Evolutionary conservation across 805 yeast species (phyloP).

Genomic region (Saccharomyces kudriavzevii): DNA sequence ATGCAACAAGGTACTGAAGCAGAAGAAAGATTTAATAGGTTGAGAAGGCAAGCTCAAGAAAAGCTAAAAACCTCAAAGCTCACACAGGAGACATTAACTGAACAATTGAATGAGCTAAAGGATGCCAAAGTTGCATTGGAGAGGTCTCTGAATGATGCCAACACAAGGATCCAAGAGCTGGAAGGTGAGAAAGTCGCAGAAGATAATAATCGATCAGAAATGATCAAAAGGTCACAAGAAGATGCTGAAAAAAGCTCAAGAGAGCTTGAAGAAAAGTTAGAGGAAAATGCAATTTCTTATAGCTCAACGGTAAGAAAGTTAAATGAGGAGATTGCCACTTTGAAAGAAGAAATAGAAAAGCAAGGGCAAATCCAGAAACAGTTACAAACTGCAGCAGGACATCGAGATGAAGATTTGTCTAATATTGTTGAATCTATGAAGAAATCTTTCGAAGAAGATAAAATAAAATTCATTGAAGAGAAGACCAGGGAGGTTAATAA

Average conservation of each 20-base stretch:
- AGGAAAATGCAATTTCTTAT: constrained; percentile 6
- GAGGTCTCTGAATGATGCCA: constrained; percentile 7
- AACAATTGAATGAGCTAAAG: constrained; percentile 29
- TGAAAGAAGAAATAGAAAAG: constrained; percentile 17
- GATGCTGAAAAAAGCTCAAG: constrained; percentile 15
- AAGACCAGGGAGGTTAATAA: constrained; percentile 9
- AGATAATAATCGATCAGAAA: not conserved
- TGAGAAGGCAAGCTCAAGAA: constrained; percentile 32
- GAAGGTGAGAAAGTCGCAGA: not conserved
- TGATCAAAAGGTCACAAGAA: constrained; percentile 13
- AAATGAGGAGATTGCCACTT: constrained; percentile 8
- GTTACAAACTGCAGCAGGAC: constrained; percentile 9
- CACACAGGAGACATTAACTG: constrained; percentile 34
- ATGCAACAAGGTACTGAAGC: constrained; percentile 28
- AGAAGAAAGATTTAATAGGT: constrained; percentile 26
- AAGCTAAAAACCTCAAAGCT: constrained; percentile 25
- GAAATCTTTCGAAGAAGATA: constrained; percentile 12
- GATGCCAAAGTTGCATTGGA: constrained; percentile 32
- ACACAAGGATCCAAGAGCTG: not conserved
- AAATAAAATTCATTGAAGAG: constrained; percentile 3
- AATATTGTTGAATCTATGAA: constrained; percentile 24
- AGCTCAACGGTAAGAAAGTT: constrained; percentile 4
- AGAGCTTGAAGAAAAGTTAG: constrained; percentile 11
- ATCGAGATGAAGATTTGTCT: constrained; percentile 23
- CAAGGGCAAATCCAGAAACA: constrained; percentile 16